Evolutionary conservation across 768 basidiomycete species (phyloP).

Genomic region (Amanita jacksonii): DNA sequence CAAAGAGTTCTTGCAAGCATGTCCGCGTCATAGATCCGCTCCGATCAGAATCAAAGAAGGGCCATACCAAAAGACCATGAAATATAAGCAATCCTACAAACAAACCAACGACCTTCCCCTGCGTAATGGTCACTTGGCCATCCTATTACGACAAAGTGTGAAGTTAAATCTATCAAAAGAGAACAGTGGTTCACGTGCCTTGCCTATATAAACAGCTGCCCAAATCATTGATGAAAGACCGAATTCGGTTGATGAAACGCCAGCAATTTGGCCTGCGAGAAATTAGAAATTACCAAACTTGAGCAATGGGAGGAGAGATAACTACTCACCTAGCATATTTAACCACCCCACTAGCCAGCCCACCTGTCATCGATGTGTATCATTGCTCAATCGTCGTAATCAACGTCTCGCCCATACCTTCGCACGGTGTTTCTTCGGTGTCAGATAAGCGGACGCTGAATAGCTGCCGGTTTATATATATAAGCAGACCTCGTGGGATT

Average conservation of each 20-base stretch:
- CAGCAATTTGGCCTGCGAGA: slow-evolving; percentile 63
- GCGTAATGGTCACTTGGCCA: slow-evolving; percentile 49
- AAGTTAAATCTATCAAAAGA: not conserved
- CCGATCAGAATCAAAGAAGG: not conserved
- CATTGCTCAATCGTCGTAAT: not conserved
- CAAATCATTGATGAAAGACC: slow-evolving; percentile 73
- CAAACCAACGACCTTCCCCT: slow-evolving; percentile 70
- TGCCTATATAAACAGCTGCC: slow-evolving; percentile 60
- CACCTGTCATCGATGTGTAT: slow-evolving; percentile 27
- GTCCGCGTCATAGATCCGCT: not conserved
- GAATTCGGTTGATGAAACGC: slow-evolving; percentile 80
- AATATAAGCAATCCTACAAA: slow-evolving; percentile 68
- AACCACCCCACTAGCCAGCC: slow-evolving; percentile 81
- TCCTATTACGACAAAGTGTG: slow-evolving; percentile 25
- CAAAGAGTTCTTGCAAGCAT: slow-evolving; percentile 46
- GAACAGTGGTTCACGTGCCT: slow-evolving; percentile 18
- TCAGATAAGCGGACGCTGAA: slow-evolving; percentile 72
- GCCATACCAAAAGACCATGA: slow-evolving; percentile 59
- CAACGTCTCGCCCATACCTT: slow-evolving; percentile 28
- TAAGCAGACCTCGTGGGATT: not conserved
- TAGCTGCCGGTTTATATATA: slow-evolving; percentile 34
- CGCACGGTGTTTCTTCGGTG: slow-evolving; percentile 54
- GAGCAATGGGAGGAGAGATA: not conserved
- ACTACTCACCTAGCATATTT: slow-evolving; percentile 55
- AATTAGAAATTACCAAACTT: slow-evolving; percentile 3